Evolutionary conservation across 768 basidiomycete species (phyloP), one percentile per base, ranked within the genome.

Genomic region (Pisolithus marmoratus): DNA sequence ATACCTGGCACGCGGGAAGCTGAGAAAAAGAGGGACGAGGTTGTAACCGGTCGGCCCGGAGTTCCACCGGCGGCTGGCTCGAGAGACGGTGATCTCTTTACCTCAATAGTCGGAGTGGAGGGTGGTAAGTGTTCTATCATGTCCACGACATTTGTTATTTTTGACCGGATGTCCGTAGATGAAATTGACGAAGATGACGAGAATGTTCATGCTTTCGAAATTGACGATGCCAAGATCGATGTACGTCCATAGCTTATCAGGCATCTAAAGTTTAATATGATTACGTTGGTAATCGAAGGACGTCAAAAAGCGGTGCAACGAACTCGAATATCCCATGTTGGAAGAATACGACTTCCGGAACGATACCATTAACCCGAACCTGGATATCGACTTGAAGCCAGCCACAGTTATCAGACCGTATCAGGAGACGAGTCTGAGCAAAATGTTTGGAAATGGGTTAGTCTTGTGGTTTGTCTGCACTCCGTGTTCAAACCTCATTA

Each of bases 341-440:
- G 96, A 99, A 67, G 96, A 99, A 71, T 99, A 99, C 64, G 96
- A 99, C 69, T 99, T 98, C 76, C 79, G 94, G 40, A 95, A 98
- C 64, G 96, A 99, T 66, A 93, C 90, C 0, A 74, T 94, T 58
- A 99, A 99, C 64, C 82, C 96, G 26, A 95, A 97, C 69, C 78
- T 99, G 42, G 96, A 99, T 64, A 99, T 99, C 52, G 96, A 99
- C 69, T 81, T 99, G 49, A 99, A 99, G 67, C 96, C 96, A 3
- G 89, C 93, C 34, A 98, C 96, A 2, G 88, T 95, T 55, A 96
- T 99, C 64, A 81, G 96, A 50, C 93, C 96, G 14, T 99, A 99
- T 70, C 96, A 99, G 69, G 95, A 98, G 72, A 99, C 96, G 49
- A 94, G 90, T 65, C 74, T 99, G 40, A 94, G 92, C 58, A 99